Conservation (phyloP, 164 flowering plant genomes). For the Protea cynaroides region DNA sequence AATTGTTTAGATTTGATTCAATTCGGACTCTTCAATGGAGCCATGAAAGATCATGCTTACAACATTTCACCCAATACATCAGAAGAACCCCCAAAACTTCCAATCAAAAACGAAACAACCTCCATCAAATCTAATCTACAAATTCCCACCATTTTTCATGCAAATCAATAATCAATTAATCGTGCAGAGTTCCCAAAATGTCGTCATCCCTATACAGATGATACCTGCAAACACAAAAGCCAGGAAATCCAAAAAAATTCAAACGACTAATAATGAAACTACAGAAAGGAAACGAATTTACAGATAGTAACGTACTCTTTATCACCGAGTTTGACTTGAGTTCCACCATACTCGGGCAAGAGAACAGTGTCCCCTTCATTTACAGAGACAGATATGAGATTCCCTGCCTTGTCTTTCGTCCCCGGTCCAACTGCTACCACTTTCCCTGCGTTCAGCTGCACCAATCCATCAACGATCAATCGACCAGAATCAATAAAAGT, state of each 20-base stretch:
- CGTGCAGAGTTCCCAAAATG: background rate
- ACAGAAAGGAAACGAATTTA: background rate
- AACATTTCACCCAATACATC: too few species aligned
- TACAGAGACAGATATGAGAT: constrained; percentile 18
- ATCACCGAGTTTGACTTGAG: constrained; percentile 53
- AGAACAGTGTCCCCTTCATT: constrained; percentile 65
- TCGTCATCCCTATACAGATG: background rate
- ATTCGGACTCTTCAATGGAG: too few species aligned
- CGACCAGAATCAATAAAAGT: background rate
- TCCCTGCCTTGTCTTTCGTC: constrained; percentile 12
- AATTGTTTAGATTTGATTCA: too few species aligned
- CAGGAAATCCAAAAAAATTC: background rate
- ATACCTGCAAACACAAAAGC: background rate
- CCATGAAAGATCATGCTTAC: too few species aligned
- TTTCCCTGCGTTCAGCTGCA: constrained; percentile 32
- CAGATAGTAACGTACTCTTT: constrained; percentile 38
- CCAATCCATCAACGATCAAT: background rate
- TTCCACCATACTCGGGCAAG: constrained; percentile 60
- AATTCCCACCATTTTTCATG: too few species aligned
- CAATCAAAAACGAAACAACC: too few species aligned
- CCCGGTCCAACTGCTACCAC: constrained; percentile 26
- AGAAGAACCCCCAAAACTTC: too few species aligned
- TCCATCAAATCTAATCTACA: too few species aligned
- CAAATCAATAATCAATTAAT: too few species aligned
- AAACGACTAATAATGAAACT: too few species aligned